Percentiles rank a stretch among this genome's conserved stretches.
These are phyloP conservation scores for Penicillium sp. DNA, from an alignment of 2,329 filamentous ascomycete species.

Conservation along the genomic window DNA sequence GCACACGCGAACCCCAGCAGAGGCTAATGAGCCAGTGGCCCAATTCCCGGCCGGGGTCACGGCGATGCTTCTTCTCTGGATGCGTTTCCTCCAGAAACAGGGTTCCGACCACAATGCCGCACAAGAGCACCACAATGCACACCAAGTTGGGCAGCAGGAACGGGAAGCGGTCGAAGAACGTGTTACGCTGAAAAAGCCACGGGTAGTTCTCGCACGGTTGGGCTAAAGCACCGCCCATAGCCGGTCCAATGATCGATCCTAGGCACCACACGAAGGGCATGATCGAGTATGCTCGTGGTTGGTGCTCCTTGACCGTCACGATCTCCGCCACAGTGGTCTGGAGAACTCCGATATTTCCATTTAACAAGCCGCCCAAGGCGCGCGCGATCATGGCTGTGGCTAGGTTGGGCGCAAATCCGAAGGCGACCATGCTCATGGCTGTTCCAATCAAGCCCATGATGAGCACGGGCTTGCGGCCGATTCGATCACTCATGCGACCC, in stretches of 20 bases:
- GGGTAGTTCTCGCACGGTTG: conserved; percentile 83
- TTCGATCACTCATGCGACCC: conserved; percentile 86
- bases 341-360: conserved; percentile 93
- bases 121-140: conserved; percentile 72
- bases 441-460: conserved; percentile 87
- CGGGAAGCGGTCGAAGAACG: conserved; percentile 81
- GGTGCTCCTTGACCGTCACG: conserved; percentile 88
- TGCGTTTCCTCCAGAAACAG: conserved; percentile 95
- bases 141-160: conserved; percentile 93
- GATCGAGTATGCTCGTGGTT: conserved; percentile 90
- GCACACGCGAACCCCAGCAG: conserved; percentile 28
- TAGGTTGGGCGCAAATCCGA: conserved; percentile 83
- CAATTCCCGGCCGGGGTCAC: conserved; percentile 72
- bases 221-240: conserved; percentile 85
- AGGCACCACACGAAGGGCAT: conserved; percentile 99
- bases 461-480: conserved; percentile 90
- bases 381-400: conserved; percentile 81
- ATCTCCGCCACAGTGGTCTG: conserved; percentile 95
- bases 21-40: conserved; percentile 65
- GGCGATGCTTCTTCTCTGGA: conserved; percentile 70
- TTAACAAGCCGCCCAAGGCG: conserved; percentile 84
- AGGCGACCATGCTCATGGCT: conserved; percentile 85
- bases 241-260: conserved; percentile 90
- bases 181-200: conserved; percentile 65
- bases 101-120: conserved; percentile 74